Conservation (phyloP, 805 yeast genomes). For the Wickerhamiella domercqiae region DNA sequence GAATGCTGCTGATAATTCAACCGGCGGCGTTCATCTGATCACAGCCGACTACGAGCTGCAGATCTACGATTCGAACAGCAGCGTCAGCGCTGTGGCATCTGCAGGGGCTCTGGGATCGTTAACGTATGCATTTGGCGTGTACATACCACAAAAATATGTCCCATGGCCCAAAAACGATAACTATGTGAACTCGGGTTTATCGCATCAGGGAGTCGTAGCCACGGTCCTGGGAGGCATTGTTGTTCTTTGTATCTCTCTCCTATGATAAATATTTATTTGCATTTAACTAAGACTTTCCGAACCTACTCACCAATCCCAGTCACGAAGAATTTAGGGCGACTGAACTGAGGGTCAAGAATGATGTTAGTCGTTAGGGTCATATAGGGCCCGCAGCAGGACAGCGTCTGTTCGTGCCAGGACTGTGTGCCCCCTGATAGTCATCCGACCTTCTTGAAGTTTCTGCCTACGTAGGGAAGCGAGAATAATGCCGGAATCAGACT, state of each 20-base stretch:
- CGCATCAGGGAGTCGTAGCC: constrained; percentile 3
- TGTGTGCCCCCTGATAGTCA: background rate
- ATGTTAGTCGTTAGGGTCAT: too few species aligned
- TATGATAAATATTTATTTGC: background rate
- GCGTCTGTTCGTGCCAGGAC: background rate
- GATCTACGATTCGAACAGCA: constrained; percentile 23
- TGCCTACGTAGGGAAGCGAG: background rate
- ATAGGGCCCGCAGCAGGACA: background rate
- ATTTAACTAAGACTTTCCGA: background rate
- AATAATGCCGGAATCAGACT: background rate
- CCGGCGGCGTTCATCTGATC: constrained; percentile 17
- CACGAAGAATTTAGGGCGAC: too few species aligned
- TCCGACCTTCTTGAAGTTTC: background rate
- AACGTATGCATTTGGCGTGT: constrained; percentile 24
- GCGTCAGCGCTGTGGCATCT: constrained; percentile 18
- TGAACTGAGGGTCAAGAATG: too few species aligned
- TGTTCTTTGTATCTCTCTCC: background rate
- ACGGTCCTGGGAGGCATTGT: constrained; percentile 1
- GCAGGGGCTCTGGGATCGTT: constrained; percentile 26
- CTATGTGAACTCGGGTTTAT: constrained; percentile 14
- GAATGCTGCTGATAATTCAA: constrained; percentile 15
- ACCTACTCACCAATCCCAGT: too few species aligned
- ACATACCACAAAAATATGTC: constrained; percentile 25
- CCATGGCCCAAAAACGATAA: constrained; percentile 20
- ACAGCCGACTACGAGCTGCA: constrained; percentile 26